Evolutionary conservation across 108 stramenopile species (phyloP), one percentile per base, ranked within the genome.

Genomic region (Hondaea fermentalgiana): DNA sequence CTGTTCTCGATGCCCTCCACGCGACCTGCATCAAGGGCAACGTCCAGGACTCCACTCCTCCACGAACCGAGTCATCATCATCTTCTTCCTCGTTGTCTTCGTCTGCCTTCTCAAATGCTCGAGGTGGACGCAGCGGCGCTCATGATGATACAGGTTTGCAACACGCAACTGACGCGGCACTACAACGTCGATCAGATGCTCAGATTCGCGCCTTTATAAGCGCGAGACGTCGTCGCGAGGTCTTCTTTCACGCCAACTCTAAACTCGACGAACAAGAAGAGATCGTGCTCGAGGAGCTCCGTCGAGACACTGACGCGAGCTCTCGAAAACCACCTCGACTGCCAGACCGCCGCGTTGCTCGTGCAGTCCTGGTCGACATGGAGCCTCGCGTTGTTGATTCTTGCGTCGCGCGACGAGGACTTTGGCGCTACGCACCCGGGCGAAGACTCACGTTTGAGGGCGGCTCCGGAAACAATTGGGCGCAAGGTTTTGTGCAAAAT

Each of bases 401-500:
- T 17, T 83, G 76, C 49, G n/a, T 83, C 19, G 19, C 76, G 51
- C 76, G 51, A 12, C 12, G 76, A 53, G 51, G 76, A 23, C 25
- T 53, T 6, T 83, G 76, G 76, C 45, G 76, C 6, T 83, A 83
- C 28, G 76, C n/a, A 0, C 43, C 45, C 25, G 16, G 51, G 8
- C 51, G 49, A 12, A 23, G 12, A 12, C 28, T 83, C 14, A 83
- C 49, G 0, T 53, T 83, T 35, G 76, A 83, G 28, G 76, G 76
- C 51, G 76, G 76, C 12, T 83, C 76, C 49, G 76, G 76, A 12
- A 83, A 83, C 51, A 83, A 83, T 23, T 83, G 76, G 76, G 76
- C 76, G 10, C 76, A 83, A 23, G 76, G 76, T 21, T 83, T 83
- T 23, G 51, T 53, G 51, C 45, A 53, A 23, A 21, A 83, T 45